Evolutionary conservation across 2,329 filamentous ascomycete genomes (phyloP).

Genomic region (Aspergillus quadricinctus): DNA sequence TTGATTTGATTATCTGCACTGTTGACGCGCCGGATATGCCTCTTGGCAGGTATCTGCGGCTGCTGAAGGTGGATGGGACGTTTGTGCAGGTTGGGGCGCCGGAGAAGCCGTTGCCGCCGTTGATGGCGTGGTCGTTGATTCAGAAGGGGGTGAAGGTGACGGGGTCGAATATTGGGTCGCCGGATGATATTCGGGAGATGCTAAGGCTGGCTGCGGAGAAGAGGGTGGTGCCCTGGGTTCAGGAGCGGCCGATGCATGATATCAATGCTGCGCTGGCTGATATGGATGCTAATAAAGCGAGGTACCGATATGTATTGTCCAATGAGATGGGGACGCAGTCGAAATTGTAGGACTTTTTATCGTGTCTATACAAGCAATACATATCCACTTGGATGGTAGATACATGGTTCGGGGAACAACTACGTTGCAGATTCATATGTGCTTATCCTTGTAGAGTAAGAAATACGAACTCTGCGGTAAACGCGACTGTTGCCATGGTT

Average conservation of each 20-base stretch:
- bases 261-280: conserved; percentile 42
- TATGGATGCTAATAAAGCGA: conserved; percentile 43
- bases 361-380: neutral
- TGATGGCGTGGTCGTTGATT: conserved; percentile 58
- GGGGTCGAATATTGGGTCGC: conserved; percentile 44
- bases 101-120: conserved; percentile 52
- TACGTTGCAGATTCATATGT: neutral
- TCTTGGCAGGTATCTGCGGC: conserved; percentile 54
- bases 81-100: conserved; percentile 66
- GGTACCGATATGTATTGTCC: conserved; percentile 45
- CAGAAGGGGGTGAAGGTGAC: conserved; percentile 51
- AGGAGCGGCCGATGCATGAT: conserved; percentile 39
- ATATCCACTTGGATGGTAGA: neutral
- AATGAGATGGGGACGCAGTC: conserved; percentile 30
- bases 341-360: conserved; percentile 22
- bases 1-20: conserved; percentile 56
- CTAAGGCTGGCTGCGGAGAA: conserved; percentile 40
- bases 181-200: conserved; percentile 43
- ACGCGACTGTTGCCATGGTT: neutral
- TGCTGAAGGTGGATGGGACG: conserved; percentile 56
- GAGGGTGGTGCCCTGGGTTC: conserved; percentile 41
- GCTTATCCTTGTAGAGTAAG: neutral
- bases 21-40: conserved; percentile 61
- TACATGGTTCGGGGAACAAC: too few relatives aligned
- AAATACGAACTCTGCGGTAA: neutral